Conservation (phyloP, 2,329 filamentous ascomycete species). For the Cytospora paraplurivora region DNA sequence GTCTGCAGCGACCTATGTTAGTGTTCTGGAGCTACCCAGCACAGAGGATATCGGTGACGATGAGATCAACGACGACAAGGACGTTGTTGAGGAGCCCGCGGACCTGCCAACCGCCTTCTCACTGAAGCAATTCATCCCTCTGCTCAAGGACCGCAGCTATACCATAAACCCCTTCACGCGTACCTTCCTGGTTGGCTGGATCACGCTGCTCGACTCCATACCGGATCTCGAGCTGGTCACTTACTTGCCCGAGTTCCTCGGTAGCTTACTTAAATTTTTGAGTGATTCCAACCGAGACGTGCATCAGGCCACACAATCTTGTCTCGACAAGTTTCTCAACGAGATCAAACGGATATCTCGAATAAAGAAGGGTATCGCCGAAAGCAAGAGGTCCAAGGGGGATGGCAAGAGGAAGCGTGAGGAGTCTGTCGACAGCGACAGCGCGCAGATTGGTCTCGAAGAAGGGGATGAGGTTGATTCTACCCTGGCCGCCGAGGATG, state of each 20-base stretch:
- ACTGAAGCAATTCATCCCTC: conserved; percentile 83
- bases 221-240: conserved; percentile 94
- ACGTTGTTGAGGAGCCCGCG: conserved; percentile 45
- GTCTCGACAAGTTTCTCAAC: conserved; percentile 83
- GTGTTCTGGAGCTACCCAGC: conserved; percentile 68
- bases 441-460: conserved; percentile 58
- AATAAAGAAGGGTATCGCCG: conserved; percentile 87
- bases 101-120: conserved; percentile 85
- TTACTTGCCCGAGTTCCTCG: conserved; percentile 88
- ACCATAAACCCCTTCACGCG: conserved; percentile 94
- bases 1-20: conserved; percentile 92
- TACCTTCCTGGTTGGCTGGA: conserved; percentile 95
- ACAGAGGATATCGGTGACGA: conserved; percentile 48
- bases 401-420: conserved; percentile 71
- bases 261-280: conserved; percentile 86
- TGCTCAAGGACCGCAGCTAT: conserved; percentile 91
- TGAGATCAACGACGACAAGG: conserved; percentile 50
- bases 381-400: conserved; percentile 73
- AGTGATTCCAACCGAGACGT: conserved; percentile 91
- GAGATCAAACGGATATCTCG: conserved; percentile 95
- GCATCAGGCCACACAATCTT: conserved; percentile 87
- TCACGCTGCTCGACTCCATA: conserved; percentile 91
- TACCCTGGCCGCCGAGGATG: conserved; percentile 58
- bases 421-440: conserved; percentile 68
- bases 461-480: conserved; percentile 63